phyloP scores from a whole-genome alignment of 139 green algal species.

The Pseudopediastrum boryanum region DNA sequence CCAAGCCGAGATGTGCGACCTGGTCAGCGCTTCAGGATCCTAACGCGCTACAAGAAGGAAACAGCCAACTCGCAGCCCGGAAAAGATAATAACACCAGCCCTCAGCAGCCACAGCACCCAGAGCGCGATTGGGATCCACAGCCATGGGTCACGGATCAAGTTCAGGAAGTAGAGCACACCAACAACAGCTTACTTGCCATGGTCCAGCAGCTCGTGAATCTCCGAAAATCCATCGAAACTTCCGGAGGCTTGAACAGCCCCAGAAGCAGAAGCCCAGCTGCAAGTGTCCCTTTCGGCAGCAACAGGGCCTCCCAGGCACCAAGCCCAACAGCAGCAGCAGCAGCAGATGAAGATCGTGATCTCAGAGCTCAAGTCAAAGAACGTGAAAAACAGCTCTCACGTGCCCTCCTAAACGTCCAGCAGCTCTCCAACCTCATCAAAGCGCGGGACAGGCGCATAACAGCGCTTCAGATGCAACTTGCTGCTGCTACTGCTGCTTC shows the following conservation, averaged over 20 bases:
- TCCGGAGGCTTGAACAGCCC: not conserved
- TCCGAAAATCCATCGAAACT: not conserved
- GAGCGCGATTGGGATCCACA: not conserved
- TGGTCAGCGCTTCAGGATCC: not conserved
- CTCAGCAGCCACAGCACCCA: not conserved
- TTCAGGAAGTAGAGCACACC: not conserved
- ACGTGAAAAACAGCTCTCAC: too few species aligned
- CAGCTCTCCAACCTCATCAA: not conserved
- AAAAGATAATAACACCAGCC: not conserved
- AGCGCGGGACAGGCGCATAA: not conserved
- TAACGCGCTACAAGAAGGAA: not conserved
- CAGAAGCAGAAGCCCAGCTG: not conserved
- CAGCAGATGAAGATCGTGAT: too few species aligned
- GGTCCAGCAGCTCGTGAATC: not conserved
- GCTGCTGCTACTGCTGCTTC: not conserved
- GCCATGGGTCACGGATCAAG: not conserved
- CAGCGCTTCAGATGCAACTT: not conserved
- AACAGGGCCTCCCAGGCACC: not conserved
- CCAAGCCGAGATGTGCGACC: too few species aligned
- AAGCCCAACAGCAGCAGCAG: too few species aligned
- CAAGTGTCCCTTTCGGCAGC: not conserved
- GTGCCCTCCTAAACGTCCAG: too few species aligned
- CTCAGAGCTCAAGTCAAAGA: too few species aligned
- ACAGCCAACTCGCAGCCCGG: not conserved
- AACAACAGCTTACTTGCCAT: not conserved